These are phyloP conservation scores for Polygonum aviculare DNA, from an alignment of 148 eudicot species.

Conservation along the genomic window DNA sequence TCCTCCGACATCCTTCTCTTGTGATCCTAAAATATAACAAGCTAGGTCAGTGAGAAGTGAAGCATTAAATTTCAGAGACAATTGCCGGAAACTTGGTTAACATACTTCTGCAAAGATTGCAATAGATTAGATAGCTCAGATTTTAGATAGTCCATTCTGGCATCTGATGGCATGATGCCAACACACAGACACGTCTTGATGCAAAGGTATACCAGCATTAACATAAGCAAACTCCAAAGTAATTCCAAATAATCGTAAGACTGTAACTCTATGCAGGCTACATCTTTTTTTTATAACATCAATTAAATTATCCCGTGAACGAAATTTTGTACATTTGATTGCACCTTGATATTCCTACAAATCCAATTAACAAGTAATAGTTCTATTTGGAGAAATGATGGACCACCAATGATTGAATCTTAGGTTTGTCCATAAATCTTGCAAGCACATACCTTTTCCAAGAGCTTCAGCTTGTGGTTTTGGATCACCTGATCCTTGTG, in stretches of 20 bases:
- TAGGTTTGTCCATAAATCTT: neutral
- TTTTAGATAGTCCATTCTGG: neutral
- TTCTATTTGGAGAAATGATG: neutral
- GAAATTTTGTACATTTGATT: neutral
- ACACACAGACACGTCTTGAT: neutral
- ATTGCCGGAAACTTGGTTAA: neutral
- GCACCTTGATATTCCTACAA: neutral
- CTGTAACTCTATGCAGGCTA: neutral
- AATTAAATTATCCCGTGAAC: neutral
- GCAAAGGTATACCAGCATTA: neutral
- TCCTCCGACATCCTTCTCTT: constrained; percentile 44
- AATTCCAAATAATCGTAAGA: neutral
- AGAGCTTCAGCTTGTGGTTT: constrained; percentile 36
- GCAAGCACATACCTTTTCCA: constrained; percentile 33
- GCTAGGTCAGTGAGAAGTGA: neutral
- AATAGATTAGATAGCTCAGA: neutral
- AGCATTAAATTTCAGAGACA: neutral
- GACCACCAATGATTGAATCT: neutral
- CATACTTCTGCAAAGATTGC: neutral
- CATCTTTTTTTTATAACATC: neutral
- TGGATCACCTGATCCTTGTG: constrained; percentile 42
- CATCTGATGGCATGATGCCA: neutral
- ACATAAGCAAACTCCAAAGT: neutral
- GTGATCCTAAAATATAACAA: constrained; percentile 27
- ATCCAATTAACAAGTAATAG: neutral